These are phyloP conservation scores for Thyridium curvatum DNA, from an alignment of 2,329 filamentous ascomycete species.

Conservation along the genomic window DNA sequence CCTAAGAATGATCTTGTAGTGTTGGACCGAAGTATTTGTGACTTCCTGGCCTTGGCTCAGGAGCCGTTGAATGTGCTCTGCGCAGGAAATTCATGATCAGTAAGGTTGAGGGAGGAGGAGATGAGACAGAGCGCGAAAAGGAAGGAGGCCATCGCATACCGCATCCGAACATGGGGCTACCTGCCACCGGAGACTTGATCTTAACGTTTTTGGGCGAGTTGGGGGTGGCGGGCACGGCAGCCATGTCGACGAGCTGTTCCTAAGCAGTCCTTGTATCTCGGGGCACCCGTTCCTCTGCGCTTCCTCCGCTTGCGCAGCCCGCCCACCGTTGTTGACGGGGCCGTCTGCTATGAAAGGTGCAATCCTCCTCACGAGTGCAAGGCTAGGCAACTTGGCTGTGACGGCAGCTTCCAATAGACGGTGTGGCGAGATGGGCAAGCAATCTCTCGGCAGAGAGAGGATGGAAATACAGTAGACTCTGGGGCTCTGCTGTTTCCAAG, in stretches of 20 bases:
- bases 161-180: slow-evolving; percentile 57
- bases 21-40: slow-evolving; percentile 61
- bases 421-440: no score
- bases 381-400: no score
- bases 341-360: no score
- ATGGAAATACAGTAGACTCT: no score
- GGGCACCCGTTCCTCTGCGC: no score
- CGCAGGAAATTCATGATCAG: background rate
- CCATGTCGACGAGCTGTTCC: slow-evolving; percentile 25
- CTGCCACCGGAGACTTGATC: slow-evolving; percentile 52
- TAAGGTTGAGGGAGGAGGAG: background rate
- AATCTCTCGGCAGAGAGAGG: no score
- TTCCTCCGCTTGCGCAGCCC: no score
- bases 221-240: slow-evolving; percentile 40
- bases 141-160: slow-evolving; percentile 38
- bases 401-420: no score
- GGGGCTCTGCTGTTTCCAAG: no score
- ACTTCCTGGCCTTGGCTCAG: slow-evolving; percentile 55
- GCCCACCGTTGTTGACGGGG: no score
- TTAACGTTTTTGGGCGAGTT: slow-evolving; percentile 51
- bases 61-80: slow-evolving; percentile 68
- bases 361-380: no score
- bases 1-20: slow-evolving; percentile 67
- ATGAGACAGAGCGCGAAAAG: slow-evolving; percentile 2
- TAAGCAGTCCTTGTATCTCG: no score